Conservation (phyloP, 208 protist species). For the Wallacemonas sp. region DNA sequence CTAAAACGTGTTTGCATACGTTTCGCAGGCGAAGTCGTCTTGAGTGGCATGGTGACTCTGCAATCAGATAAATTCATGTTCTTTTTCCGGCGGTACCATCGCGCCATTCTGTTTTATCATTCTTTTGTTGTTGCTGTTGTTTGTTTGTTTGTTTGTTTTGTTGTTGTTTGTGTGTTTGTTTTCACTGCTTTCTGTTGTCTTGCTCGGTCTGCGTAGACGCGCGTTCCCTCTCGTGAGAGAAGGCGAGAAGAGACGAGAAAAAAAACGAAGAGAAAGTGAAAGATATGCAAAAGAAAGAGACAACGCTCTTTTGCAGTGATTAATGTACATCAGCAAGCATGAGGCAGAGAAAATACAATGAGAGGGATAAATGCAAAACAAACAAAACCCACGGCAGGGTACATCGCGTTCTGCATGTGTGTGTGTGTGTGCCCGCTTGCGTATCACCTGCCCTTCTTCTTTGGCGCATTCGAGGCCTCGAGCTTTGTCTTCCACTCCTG, state of each 20-base stretch:
- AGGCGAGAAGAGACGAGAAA: background rate
- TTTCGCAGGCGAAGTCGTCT: too few species aligned
- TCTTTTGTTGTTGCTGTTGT: background rate
- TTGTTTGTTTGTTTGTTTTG: slow-evolving; percentile 15
- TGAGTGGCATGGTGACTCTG: too few species aligned
- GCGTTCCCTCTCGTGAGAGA: too few species aligned
- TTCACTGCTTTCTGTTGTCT: background rate
- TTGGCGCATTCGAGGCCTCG: slow-evolving; percentile 11
- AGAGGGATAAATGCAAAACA: too few species aligned
- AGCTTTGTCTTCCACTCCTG: slow-evolving; percentile 24
- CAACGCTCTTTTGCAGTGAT: too few species aligned
- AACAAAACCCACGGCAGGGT: too few species aligned
- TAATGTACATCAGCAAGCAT: background rate
- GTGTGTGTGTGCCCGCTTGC: slow-evolving; percentile 5
- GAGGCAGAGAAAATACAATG: background rate
- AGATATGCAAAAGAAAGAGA: too few species aligned
- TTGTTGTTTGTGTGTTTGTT: slow-evolving; percentile 9
- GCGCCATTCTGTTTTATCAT: too few species aligned
- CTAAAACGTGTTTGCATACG: too few species aligned
- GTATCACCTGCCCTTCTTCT: slow-evolving; percentile 22
- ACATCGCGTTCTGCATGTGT: slow-evolving; percentile 20
- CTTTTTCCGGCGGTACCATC: too few species aligned
- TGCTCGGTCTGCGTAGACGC: too few species aligned
- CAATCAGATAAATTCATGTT: too few species aligned
- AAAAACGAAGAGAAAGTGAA: slow-evolving; percentile 17